Evolutionary conservation across 2,329 filamentous ascomycete genomes (phyloP).

Genomic region (Verticillium dahliae): DNA sequence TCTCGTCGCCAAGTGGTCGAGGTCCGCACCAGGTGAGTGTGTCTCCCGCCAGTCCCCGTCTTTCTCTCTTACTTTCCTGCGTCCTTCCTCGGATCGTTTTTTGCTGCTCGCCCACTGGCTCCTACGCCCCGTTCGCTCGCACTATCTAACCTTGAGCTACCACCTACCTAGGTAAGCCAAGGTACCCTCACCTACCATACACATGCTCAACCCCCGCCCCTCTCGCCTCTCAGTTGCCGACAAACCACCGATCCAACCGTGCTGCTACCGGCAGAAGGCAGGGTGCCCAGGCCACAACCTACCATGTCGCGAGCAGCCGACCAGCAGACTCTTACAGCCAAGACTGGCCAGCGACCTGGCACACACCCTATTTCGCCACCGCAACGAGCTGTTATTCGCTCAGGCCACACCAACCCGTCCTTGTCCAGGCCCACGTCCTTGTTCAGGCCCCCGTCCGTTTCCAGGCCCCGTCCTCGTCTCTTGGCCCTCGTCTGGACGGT

Average conservation of each 20-base stretch:
- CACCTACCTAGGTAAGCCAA: too few species aligned
- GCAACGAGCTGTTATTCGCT: background rate
- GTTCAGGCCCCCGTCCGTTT: background rate
- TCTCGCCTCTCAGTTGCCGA: background rate
- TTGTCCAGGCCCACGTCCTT: too few species aligned
- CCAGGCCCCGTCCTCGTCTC: background rate
- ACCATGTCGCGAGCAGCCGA: background rate
- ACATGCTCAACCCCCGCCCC: background rate
- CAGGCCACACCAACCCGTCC: background rate
- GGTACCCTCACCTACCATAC: background rate
- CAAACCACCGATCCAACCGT: background rate
- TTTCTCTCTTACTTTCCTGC: background rate
- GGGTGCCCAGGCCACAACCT: background rate
- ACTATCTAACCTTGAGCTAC: too few species aligned
- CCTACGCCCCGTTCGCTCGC: too few species aligned
- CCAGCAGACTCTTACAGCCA: slow-evolving; percentile 1
- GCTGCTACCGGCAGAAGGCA: background rate
- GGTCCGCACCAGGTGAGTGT: background rate
- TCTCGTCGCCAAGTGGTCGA: background rate
- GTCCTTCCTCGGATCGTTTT: background rate
- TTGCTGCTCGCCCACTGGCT: background rate
- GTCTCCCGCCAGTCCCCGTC: background rate
- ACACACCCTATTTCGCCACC: background rate
- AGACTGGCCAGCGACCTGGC: background rate
- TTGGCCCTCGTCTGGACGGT: background rate